Evolutionary conservation across 139 green algal genomes (phyloP), one percentile per base, ranked within the genome.

Genomic region (Pseudopediastrum boryanum): DNA sequence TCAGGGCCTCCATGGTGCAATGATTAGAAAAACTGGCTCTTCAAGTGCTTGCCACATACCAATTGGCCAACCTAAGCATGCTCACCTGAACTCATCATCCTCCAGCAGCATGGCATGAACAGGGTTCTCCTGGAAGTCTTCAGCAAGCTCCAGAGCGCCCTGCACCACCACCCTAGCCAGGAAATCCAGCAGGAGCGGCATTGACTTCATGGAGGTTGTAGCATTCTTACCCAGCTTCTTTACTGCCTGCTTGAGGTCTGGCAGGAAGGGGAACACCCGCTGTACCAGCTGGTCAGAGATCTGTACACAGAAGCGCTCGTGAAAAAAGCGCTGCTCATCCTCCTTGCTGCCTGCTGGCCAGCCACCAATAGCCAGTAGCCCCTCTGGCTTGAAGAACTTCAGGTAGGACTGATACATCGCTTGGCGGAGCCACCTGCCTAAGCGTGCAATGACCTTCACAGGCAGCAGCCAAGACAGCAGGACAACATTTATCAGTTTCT

Each of bases 321-420:
- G 68, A 44, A 44, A 75, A 31, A 44, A 75, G 27, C 44, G 43
- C 39, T 44, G 23, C 27, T 64, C 61, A 48, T 75, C 68, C 51
- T 75, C 62, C 23, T n/a, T 12, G 16, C 44, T 33, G 29, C 46
- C 68, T 21, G 44, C 46, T 9, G 68, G 68, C 68, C 68, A 50
- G n/a, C 46, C 68, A 31, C 42, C 68, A 44, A 29, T 31, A 65
- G 68, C 44, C 33, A 76, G 68, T 12, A 76, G 48, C 7, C 46
- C 68, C 25, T 76, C 51, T 27, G 68, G 68, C 48, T 76, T 76
- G 48, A 76, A 76, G 68, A 76, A 76, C 6, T 19, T 23, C n/a
- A 76, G 68, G 48, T 76, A 76, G 44, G 29, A 51, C 25, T 31
- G n/a, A 23, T 43, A 41, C 9, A 76, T 31, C 9, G 68, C 68